These are phyloP conservation scores for Mycosphaerella sp. DNA, from an alignment of 2,329 filamentous ascomycete genomes.

Conservation along the genomic window DNA sequence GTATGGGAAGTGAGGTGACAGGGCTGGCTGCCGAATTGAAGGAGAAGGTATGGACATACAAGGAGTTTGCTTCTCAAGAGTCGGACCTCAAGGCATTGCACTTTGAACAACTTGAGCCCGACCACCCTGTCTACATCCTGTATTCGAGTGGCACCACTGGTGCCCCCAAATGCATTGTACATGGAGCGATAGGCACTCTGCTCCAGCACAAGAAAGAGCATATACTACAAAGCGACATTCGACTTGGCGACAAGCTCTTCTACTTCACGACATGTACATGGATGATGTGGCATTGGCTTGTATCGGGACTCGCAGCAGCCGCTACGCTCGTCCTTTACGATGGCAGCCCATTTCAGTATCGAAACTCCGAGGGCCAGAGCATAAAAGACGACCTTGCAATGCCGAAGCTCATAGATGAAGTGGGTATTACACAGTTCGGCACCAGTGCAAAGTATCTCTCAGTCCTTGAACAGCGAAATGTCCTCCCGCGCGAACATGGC, in stretches of 20 bases:
- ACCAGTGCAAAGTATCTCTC: slow-evolving; percentile 92
- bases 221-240: slow-evolving; percentile 75
- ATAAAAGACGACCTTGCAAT: slow-evolving; percentile 70
- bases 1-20: slow-evolving; percentile 35
- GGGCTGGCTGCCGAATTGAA: slow-evolving; percentile 12
- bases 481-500: slow-evolving; percentile 53
- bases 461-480: slow-evolving; percentile 71
- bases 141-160: slow-evolving; percentile 90
- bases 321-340: slow-evolving; percentile 83
- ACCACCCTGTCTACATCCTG: slow-evolving; percentile 87
- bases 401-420: slow-evolving; percentile 70
- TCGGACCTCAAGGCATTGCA: slow-evolving; percentile 18
- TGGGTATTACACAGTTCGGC: slow-evolving; percentile 85
- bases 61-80: slow-evolving; percentile 37
- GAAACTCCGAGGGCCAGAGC: slow-evolving; percentile 41
- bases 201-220: slow-evolving; percentile 98
- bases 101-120: slow-evolving; percentile 74
- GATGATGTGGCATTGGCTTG: slow-evolving; percentile 99
- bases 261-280: slow-evolving; percentile 94
- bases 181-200: slow-evolving; percentile 81
- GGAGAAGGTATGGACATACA: slow-evolving; percentile 21
- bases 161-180: slow-evolving; percentile 85
- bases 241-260: slow-evolving; percentile 65
- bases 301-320: slow-evolving; percentile 77
- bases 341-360: slow-evolving; percentile 71